Base-by-base conservation (phyloP, 768 basidiomycete species). In the Tricholoma sp. region DNA sequence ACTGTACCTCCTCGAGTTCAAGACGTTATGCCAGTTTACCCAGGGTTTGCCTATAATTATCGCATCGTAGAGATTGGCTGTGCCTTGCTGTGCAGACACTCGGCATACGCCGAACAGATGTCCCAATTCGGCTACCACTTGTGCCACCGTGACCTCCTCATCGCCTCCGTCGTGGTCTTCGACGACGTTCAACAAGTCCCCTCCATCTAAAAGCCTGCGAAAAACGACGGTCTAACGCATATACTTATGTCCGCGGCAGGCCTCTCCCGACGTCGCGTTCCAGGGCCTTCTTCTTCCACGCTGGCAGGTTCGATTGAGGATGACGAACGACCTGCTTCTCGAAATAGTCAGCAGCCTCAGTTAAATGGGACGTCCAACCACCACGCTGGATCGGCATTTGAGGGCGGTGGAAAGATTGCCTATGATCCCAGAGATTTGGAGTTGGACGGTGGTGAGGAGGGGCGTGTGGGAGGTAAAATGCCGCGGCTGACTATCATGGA, bases 401-500 rank as follows among this genome's bases (percentile, higher is more conserved):
- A 88, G 58, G 90, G 93, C 50, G 85, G 94, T 24, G 84, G 81
- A 64, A 92, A 88, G 76, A 84, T 99, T 66, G 97, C 96, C 5
- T 98, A 80, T 67, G 97, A 98, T 77, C 94, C 94, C 2, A 76
- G 93, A 54, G 97, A 99, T 74, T 71, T 97, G 62, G 75, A 79
- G 47, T 83, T 89, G 67, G 81, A 83, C 54, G 86, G 83, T 35
- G 79, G 79, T 46, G 83, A 88, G 63, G 84, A 86, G 60, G 77
- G 69, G 16, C 79, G 77, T 55, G 66, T 81, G 56, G 86, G 88
- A 3, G 89, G 87, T 18, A 85, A 82, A 71, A 80, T 88, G 71
- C 97, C 97, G 2, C 79, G 79, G 57, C 75, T 99, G 64, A 99
- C 97, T 22, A 81, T 99, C 56, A 91, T 98, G 90, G 97, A 99